Evolutionary conservation across 2,329 filamentous ascomycete genomes (phyloP).

Genomic region (Alternaria gansuensis): DNA sequence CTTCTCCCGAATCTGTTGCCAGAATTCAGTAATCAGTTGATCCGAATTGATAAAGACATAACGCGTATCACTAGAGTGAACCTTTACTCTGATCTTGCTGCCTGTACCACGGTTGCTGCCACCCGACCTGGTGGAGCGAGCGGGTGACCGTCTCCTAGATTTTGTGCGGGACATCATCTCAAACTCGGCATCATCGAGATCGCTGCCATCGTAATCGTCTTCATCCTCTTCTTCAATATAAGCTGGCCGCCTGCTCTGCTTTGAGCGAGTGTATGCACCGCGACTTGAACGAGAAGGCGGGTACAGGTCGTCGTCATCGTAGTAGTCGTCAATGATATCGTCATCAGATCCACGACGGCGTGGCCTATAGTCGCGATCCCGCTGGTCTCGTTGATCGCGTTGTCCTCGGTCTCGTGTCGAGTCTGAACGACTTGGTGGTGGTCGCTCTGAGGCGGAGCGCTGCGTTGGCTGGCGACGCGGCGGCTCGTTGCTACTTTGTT

Average conservation of each 20-base stretch:
- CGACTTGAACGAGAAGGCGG: slow-evolving; percentile 43
- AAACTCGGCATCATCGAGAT: slow-evolving; percentile 79
- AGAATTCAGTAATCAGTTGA: slow-evolving; percentile 79
- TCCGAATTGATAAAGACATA: slow-evolving; percentile 85
- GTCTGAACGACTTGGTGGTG: slow-evolving; percentile 49
- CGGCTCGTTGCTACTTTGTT: slow-evolving; percentile 40
- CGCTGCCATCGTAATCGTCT: slow-evolving; percentile 74
- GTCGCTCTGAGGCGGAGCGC: slow-evolving; percentile 57
- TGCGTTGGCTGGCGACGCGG: slow-evolving; percentile 51
- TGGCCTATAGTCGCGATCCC: slow-evolving; percentile 33
- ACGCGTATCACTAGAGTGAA: slow-evolving; percentile 84
- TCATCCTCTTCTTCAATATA: slow-evolving; percentile 86
- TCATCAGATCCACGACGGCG: slow-evolving; percentile 55
- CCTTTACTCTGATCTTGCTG: slow-evolving; percentile 85
- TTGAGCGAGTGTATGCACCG: slow-evolving; percentile 39
- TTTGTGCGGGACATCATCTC: slow-evolving; percentile 72
- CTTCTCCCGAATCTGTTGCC: slow-evolving; percentile 83
- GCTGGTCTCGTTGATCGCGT: slow-evolving; percentile 16
- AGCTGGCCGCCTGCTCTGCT: slow-evolving; percentile 58
- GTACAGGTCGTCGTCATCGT: slow-evolving; percentile 74
- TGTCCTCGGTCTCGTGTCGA: slow-evolving; percentile 43
- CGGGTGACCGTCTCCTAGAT: slow-evolving; percentile 55
- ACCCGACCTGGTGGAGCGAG: slow-evolving; percentile 46
- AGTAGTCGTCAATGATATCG: slow-evolving; percentile 64
- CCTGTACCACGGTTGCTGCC: slow-evolving; percentile 65